Evolutionary conservation across 108 stramenopile genomes (phyloP).

Genomic region (Cafeteria roenbergensis): DNA sequence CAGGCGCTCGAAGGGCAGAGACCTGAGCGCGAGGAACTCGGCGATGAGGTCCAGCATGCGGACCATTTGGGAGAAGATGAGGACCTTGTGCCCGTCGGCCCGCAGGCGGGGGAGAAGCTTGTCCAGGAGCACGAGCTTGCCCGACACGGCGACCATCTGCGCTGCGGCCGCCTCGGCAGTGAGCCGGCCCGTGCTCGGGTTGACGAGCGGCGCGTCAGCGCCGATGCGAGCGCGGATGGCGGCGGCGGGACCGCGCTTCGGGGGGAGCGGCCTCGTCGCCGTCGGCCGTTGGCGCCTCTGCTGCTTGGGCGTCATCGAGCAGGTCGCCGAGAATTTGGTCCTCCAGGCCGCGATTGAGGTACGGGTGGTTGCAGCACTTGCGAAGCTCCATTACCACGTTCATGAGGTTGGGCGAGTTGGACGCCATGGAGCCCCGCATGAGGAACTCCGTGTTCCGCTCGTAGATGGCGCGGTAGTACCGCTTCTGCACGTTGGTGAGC

Average conservation of each 20-base stretch:
- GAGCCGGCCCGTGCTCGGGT: background rate
- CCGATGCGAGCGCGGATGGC: background rate
- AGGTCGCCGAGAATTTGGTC: conserved; percentile 57
- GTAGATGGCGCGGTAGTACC: conserved; percentile 84
- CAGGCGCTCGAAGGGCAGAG: conserved; percentile 66
- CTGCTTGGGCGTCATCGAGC: conserved; percentile 68
- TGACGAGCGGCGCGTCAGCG: background rate
- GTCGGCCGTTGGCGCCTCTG: conserved; percentile 63
- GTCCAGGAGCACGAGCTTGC: conserved; percentile 87
- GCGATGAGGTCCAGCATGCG: conserved; percentile 93
- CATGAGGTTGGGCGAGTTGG: conserved; percentile 50
- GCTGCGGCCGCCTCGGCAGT: conserved; percentile 40
- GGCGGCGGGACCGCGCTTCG: background rate
- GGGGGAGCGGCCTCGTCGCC: background rate
- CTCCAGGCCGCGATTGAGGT: conserved; percentile 41
- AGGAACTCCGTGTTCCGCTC: conserved; percentile 78
- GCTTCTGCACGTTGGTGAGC: conserved; percentile 75
- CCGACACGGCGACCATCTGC: conserved; percentile 67
- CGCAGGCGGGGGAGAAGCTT: conserved; percentile 81
- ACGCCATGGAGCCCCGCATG: conserved; percentile 61
- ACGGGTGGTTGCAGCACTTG: conserved; percentile 56
- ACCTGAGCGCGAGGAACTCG: conserved; percentile 62
- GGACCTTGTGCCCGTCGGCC: conserved; percentile 72
- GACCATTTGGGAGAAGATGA: conserved; percentile 89
- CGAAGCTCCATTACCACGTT: conserved; percentile 43